These are phyloP conservation scores for Cordyceps javanica DNA, from an alignment of 2,329 filamentous ascomycete species.

Conservation along the genomic window DNA sequence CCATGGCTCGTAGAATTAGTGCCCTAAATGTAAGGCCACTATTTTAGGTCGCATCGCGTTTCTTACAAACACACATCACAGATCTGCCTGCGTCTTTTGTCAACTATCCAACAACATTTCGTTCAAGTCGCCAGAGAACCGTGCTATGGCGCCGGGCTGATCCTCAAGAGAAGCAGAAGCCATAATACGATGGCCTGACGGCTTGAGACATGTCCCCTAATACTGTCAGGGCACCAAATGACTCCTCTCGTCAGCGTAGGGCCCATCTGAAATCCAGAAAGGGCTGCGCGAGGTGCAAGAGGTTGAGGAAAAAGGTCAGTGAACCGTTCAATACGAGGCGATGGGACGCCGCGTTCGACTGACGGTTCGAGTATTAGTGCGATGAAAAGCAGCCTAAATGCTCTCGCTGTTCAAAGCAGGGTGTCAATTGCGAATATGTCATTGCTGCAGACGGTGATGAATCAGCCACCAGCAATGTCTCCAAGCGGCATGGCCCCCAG, in stretches of 20 bases:
- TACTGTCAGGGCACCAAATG: not conserved
- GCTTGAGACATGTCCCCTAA: not conserved
- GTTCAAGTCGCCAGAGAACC: not conserved
- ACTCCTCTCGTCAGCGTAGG: slow-evolving; percentile 6
- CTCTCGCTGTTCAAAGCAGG: slow-evolving; percentile 26
- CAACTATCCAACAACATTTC: not conserved
- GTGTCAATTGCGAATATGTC: slow-evolving; percentile 25
- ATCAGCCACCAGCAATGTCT: slow-evolving; percentile 6
- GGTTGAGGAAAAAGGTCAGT: slow-evolving; percentile 7
- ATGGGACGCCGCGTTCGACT: not conserved
- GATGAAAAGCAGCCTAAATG: slow-evolving; percentile 28
- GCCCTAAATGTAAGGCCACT: not conserved
- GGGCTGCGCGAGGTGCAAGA: slow-evolving; percentile 5
- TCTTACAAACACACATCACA: not conserved
- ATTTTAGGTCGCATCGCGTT: not conserved
- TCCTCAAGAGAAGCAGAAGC: not conserved
- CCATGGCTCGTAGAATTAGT: not conserved
- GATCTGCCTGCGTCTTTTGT: not conserved
- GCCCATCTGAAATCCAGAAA: slow-evolving; percentile 9
- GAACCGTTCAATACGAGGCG: not conserved
- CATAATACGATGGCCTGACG: not conserved
- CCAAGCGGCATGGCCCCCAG: not conserved
- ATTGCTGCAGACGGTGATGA: not conserved
- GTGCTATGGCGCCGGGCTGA: not conserved
- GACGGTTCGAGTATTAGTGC: slow-evolving; percentile 22